Evolutionary conservation across 805 yeast genomes (phyloP).

Genomic region (Huiozyma sinensis): DNA sequence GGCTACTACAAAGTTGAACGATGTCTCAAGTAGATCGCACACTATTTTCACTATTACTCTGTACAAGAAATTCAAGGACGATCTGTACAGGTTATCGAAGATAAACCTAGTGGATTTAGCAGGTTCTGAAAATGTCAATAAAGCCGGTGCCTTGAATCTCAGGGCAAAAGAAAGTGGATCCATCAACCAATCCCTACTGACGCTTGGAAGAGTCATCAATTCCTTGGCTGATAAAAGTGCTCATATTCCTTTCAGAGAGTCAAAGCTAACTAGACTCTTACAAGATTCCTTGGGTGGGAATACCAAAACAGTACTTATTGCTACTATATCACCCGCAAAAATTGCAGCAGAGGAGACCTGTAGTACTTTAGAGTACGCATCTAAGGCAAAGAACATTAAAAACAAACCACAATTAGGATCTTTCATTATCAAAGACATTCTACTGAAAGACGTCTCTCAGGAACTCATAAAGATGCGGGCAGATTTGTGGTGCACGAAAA

Average conservation of each 20-base stretch:
- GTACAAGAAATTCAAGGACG: constrained; percentile 37
- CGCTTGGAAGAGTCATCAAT: constrained; percentile 84
- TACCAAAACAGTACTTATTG: constrained; percentile 78
- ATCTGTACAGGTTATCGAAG: constrained; percentile 47
- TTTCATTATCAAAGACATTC: constrained; percentile 43
- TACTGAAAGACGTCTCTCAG: constrained; percentile 37
- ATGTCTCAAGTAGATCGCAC: constrained; percentile 64
- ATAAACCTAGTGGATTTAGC: constrained; percentile 89
- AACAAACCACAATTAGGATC: constrained; percentile 60
- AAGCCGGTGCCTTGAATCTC: constrained; percentile 79
- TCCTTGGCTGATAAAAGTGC: constrained; percentile 49
- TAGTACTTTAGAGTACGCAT: constrained; percentile 80
- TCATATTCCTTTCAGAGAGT: constrained; percentile 81
- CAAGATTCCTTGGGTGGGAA: constrained; percentile 83
- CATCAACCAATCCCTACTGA: constrained; percentile 76
- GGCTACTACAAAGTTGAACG: constrained; percentile 66
- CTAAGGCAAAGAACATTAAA: constrained; percentile 71
- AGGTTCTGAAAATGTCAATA: constrained; percentile 81
- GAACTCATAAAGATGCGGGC: constrained; percentile 40
- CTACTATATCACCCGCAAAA: constrained; percentile 78
- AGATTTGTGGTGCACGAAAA: constrained; percentile 53
- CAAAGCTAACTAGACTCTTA: constrained; percentile 61
- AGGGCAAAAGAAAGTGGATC: constrained; percentile 91
- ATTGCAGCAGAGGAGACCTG: constrained; percentile 70
- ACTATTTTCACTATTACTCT: constrained; percentile 60